phyloP scores from a whole-genome alignment of 805 yeast species.

The Wickerhamiella occidentalis region DNA sequence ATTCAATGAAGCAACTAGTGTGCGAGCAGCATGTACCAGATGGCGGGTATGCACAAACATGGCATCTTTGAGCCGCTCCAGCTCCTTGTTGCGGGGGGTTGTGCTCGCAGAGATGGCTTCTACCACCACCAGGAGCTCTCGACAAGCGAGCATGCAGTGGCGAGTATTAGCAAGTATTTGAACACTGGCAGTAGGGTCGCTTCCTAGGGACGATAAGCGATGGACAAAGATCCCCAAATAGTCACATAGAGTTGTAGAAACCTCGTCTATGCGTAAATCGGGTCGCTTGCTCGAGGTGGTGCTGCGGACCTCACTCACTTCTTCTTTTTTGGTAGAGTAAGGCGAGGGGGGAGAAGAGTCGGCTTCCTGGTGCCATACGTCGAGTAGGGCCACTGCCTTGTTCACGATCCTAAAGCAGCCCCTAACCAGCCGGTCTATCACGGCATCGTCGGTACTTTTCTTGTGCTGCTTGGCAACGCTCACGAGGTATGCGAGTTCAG shows the following conservation, averaged over 20 bases:
- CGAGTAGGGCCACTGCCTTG: slow-evolving; percentile 26
- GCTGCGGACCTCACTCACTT: background rate
- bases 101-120: slow-evolving; percentile 25
- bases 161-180: slow-evolving; percentile 29
- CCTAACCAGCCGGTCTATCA: slow-evolving; percentile 26
- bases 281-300: slow-evolving; percentile 17
- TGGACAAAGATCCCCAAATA: slow-evolving; percentile 27
- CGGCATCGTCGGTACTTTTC: slow-evolving; percentile 23
- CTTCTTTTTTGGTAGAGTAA: slow-evolving; percentile 4
- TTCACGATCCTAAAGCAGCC: slow-evolving; percentile 26
- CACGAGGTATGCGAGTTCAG: slow-evolving; percentile 31
- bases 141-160: slow-evolving; percentile 31
- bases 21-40: slow-evolving; percentile 30
- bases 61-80: slow-evolving; percentile 27
- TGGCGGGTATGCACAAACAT: slow-evolving; percentile 26
- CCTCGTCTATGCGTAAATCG: slow-evolving; percentile 27
- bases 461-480: slow-evolving; percentile 28
- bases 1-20: slow-evolving; percentile 25
- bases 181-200: slow-evolving; percentile 25
- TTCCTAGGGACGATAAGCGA: slow-evolving; percentile 21
- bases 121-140: slow-evolving; percentile 30
- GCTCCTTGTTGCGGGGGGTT: slow-evolving; percentile 23
- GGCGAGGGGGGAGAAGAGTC: slow-evolving; percentile 17
- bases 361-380: slow-evolving; percentile 20
- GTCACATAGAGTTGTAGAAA: slow-evolving; percentile 26